phyloP scores from a whole-genome alignment of 495 filamentous ascomycete species.

The Paragyromitra xinjiangensis region DNA sequence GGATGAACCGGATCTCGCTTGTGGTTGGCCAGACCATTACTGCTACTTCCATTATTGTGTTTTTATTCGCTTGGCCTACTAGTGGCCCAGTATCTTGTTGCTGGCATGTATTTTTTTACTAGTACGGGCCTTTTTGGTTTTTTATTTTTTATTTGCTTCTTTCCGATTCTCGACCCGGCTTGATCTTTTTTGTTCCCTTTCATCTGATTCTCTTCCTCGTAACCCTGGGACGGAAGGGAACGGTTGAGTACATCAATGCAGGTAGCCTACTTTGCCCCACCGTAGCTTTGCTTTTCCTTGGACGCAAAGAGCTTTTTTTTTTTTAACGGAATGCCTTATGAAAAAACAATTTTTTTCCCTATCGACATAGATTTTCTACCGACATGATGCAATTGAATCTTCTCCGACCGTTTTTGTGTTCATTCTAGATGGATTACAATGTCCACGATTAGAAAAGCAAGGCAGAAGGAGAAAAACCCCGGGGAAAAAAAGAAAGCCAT shows the following conservation, averaged over 20 bases:
- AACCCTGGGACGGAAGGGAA: conserved; percentile 51
- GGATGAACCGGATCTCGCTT: conserved; percentile 32
- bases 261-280: conserved; percentile 47
- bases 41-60: conserved; percentile 16
- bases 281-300: conserved; percentile 43
- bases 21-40: conserved; percentile 21
- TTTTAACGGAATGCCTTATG: not conserved
- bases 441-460: conserved; percentile 39
- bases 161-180: conserved; percentile 40
- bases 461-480: conserved; percentile 22
- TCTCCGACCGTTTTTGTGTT: conserved; percentile 25
- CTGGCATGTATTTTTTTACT: conserved; percentile 12
- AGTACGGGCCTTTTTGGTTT: not conserved
- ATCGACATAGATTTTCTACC: conserved; percentile 20
- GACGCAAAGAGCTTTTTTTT: conserved; percentile 29
- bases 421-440: conserved; percentile 30
- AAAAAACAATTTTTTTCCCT: conserved; percentile 12
- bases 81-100: conserved; percentile 18
- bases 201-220: conserved; percentile 49
- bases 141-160: conserved; percentile 39
- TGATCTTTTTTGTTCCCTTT: conserved; percentile 42
- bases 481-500: conserved; percentile 47
- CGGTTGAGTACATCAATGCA: conserved; percentile 52
- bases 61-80: conserved; percentile 24
- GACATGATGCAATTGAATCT: conserved; percentile 31